Conservation (phyloP, 495 filamentous ascomycete genomes). For the Parachaetomium inaequale region DNA sequence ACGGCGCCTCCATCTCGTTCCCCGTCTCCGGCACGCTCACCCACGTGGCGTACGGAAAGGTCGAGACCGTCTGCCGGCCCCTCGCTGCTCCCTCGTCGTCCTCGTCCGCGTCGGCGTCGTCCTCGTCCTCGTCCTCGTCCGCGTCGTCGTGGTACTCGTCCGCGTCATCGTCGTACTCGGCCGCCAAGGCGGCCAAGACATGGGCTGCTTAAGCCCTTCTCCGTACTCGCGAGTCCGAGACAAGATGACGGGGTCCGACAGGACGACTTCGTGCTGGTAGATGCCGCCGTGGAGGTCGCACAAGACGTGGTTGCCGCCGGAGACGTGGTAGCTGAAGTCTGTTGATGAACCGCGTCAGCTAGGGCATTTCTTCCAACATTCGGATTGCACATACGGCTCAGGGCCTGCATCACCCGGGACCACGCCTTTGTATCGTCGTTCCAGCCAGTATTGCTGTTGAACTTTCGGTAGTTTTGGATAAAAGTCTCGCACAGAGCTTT, state of each 20-base stretch:
- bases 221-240: constrained; percentile 32
- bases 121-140: not conserved
- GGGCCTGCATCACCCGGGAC: constrained; percentile 34
- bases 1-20: not conserved
- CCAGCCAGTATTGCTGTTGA: constrained; percentile 45
- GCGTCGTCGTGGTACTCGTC: no score
- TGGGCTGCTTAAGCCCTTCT: not conserved
- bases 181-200: not conserved
- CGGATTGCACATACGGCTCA: constrained; percentile 1
- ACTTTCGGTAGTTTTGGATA: constrained; percentile 41
- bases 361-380: not conserved
- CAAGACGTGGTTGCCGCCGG: constrained; percentile 36
- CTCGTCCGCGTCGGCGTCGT: not conserved
- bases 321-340: constrained; percentile 41
- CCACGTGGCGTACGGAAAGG: not conserved
- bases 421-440: constrained; percentile 20
- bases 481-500: constrained; percentile 32
- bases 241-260: constrained; percentile 38
- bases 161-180: not conserved
- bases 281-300: constrained; percentile 42
- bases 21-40: not conserved
- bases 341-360: not conserved
- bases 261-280: constrained; percentile 30
- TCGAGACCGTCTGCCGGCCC: not conserved
- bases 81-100: not conserved